Percentiles rank a stretch among this genome's conserved stretches.
Evolutionary conservation across 441 rosid genomes (phyloP).

Genomic region (Euphorbia corollata): DNA sequence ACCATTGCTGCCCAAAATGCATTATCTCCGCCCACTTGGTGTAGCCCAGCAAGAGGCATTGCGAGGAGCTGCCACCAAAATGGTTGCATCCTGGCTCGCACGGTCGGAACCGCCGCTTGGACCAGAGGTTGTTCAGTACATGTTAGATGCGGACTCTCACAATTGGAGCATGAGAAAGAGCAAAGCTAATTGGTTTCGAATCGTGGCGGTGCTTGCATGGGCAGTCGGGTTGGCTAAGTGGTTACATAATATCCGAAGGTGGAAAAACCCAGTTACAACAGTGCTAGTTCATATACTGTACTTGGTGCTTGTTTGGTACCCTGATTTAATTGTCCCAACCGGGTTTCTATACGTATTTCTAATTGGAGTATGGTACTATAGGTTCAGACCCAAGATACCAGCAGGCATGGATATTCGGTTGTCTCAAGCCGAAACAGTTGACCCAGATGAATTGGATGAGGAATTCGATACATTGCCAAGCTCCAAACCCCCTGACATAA

Average conservation of each 20-base stretch:
- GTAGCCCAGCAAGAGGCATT: slow-evolving; percentile 88
- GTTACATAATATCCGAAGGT: slow-evolving; percentile 62
- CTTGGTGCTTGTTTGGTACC: slow-evolving; percentile 87
- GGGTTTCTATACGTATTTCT: slow-evolving; percentile 63
- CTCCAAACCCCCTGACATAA: slow-evolving; percentile 51
- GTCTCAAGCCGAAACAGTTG: slow-evolving; percentile 75
- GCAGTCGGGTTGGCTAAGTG: slow-evolving; percentile 85
- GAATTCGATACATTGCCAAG: slow-evolving; percentile 88
- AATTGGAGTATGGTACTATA: slow-evolving; percentile 82
- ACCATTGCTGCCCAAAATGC: slow-evolving; percentile 84
- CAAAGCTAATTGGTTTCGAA: slow-evolving; percentile 86
- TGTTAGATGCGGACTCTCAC: slow-evolving; percentile 91
- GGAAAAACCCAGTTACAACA: slow-evolving; percentile 82
- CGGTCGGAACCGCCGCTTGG: slow-evolving; percentile 84
- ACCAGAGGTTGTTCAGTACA: slow-evolving; percentile 74
- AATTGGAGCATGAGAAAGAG: slow-evolving; percentile 97
- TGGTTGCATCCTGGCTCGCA: slow-evolving; percentile 78
- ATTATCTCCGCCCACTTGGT: slow-evolving; percentile 80
- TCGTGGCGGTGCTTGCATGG: slow-evolving; percentile 84
- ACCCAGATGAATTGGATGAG: slow-evolving; percentile 84
- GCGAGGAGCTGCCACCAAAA: slow-evolving; percentile 77
- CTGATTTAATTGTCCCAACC: slow-evolving; percentile 80
- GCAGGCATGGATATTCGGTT: slow-evolving; percentile 85
- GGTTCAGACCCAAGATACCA: slow-evolving; percentile 76
- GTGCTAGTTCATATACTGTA: slow-evolving; percentile 68